Evolutionary conservation across 306 rosid species (phyloP), one percentile per base, ranked within the genome.

Genomic region (Corylus heterophylla): DNA sequence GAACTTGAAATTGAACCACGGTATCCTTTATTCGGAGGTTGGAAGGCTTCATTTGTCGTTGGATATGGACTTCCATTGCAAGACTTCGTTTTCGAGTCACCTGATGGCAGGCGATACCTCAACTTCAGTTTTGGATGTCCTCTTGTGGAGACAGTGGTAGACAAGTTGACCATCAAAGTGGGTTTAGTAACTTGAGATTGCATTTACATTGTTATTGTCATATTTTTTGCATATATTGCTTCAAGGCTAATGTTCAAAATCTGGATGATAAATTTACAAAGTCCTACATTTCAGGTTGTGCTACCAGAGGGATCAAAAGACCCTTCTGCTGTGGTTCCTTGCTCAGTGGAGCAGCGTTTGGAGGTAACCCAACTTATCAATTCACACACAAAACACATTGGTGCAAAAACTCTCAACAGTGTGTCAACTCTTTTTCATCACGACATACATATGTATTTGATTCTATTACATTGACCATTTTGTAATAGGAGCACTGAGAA

Each of bases 1-100:
- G 99, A 91, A 75, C 99, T 95, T 80, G 97, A 93, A 86, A 67
- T 95, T 89, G 98, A 95, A 82, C 99, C 99, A 59, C 85, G 98
- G 20, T 95, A 93, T 89, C 99, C 99, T 80, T 85, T 95, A 56
- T 95, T 95, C 87, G 99, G 99, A 77, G 99, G 99, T 64, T 95
- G 99, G 99, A 93, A 91, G 89, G 80, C 98, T 80, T 90, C 98
- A 54, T 95, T 95, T 85, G 77, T 91, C 74, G 87, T 95, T 67
- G 97, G 99, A 56, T 95, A 95, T 80, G 99, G 90, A 69, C 83
- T 95, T 74, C 98, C 99, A 16, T 62, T 95, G 93, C 89, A 93
- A 87, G 99, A 95, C 85, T 92, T 95, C 85, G 96, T 95, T 79
- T 95, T 93, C 27, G 96, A 95, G 89, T 89, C 96, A 79, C 84